phyloP scores from a whole-genome alignment of 2,329 filamentous ascomycete genomes.

The Colletotrichum aenigma region DNA sequence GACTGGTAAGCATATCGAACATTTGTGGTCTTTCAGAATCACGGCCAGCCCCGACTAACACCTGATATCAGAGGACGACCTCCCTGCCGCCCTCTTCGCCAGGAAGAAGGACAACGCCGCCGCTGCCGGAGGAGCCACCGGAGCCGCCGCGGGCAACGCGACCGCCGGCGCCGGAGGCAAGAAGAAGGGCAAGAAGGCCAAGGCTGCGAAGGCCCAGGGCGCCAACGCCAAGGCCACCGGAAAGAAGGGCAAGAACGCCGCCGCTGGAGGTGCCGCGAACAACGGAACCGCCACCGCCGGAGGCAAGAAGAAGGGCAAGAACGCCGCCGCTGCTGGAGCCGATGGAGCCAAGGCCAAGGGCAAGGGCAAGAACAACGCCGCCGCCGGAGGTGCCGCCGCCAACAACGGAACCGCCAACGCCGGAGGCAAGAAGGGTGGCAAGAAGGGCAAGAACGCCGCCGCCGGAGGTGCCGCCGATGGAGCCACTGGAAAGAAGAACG shows the following conservation, averaged over 20 bases:
- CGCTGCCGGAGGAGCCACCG: neutral
- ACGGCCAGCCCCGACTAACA: neutral
- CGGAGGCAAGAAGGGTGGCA: neutral
- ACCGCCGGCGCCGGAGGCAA: neutral
- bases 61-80: neutral
- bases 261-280: neutral
- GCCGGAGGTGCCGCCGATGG: neutral
- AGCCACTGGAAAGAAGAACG: neutral
- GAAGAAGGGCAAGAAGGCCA: neutral
- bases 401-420: conserved; percentile 1
- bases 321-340: neutral
- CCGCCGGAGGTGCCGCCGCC: neutral
- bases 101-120: neutral
- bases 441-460: neutral
- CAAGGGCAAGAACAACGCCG: neutral
- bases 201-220: neutral
- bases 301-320: neutral
- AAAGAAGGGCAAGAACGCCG: neutral
- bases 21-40: neutral
- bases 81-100: neutral
- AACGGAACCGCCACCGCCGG: conserved; percentile 14
- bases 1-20: neutral
- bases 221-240: neutral
- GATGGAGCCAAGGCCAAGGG: neutral
- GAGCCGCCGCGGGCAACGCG: neutral